phyloP scores from a whole-genome alignment of 2,329 filamentous ascomycete genomes.

The Talaromyces verruculosus region DNA sequence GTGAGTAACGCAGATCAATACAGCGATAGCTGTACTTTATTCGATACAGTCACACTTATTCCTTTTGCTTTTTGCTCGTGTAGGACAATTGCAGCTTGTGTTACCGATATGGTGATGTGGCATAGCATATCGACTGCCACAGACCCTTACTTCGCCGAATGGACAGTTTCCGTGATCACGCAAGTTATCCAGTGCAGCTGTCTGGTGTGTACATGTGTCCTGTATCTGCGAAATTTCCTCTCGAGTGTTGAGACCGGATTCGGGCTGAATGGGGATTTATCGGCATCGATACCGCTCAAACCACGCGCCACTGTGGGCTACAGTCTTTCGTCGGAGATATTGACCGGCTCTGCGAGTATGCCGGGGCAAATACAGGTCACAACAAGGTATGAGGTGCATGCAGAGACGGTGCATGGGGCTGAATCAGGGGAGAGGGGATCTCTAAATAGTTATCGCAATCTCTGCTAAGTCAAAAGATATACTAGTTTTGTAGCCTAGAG shows the following conservation, averaged over 20 bases:
- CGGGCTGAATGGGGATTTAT: slow-evolving; percentile 7
- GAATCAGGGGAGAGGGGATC: not conserved
- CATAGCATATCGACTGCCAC: not conserved
- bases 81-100: slow-evolving; percentile 13
- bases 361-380: slow-evolving; percentile 10
- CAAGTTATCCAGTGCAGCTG: slow-evolving; percentile 13
- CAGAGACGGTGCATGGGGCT: slow-evolving; percentile 1
- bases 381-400: slow-evolving; percentile 8
- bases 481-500: not conserved
- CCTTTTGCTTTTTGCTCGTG: not conserved
- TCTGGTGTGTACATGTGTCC: slow-evolving; percentile 7
- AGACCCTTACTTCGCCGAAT: slow-evolving; percentile 10
- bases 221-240: slow-evolving; percentile 2
- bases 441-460: not conserved
- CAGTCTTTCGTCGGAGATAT: slow-evolving; percentile 1
- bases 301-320: not conserved
- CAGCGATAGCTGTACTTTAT: not conserved
- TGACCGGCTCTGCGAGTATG: slow-evolving; percentile 4
- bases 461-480: not conserved
- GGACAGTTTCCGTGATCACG: slow-evolving; percentile 6
- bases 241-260: slow-evolving; percentile 7
- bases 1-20: slow-evolving; percentile 7
- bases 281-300: not conserved
- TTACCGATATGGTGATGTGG: slow-evolving; percentile 9
- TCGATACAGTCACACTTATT: not conserved